phyloP scores from a whole-genome alignment of 495 filamentous ascomycete genomes.

The Lophiotrema nucula region DNA sequence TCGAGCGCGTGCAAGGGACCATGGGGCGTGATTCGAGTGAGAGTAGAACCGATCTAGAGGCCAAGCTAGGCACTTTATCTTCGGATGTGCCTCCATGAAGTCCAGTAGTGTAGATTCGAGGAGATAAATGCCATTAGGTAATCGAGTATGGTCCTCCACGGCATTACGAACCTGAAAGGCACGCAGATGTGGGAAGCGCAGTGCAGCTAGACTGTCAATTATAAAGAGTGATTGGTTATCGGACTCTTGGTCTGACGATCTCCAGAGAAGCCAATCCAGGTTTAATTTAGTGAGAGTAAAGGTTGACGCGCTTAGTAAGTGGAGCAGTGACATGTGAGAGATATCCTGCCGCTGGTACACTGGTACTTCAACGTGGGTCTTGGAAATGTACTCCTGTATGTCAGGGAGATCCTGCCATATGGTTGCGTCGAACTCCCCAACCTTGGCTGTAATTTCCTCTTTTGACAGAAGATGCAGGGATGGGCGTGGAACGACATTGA shows the following conservation, averaged over 20 bases:
- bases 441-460: constrained; percentile 10
- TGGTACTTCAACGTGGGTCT: background rate
- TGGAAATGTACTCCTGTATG: constrained; percentile 7
- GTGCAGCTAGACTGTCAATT: constrained; percentile 7
- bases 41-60: constrained; percentile 40
- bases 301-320: constrained; percentile 20
- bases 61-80: constrained; percentile 39
- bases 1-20: constrained; percentile 15
- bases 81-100: constrained; percentile 40
- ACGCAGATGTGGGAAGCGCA: constrained; percentile 36
- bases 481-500: background rate
- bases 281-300: constrained; percentile 34
- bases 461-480: background rate
- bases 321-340: constrained; percentile 3
- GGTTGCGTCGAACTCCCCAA: constrained; percentile 7
- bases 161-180: constrained; percentile 40
- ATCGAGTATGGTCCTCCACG: constrained; percentile 17
- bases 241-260: background rate
- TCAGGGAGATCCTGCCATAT: constrained; percentile 26
- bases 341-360: background rate
- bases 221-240: background rate
- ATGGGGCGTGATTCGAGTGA: background rate
- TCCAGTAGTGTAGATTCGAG: constrained; percentile 34
- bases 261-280: constrained; percentile 38
- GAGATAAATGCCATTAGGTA: constrained; percentile 31